Base-by-base conservation (phyloP, 345 rosid species). In the Reutealis trisperma region DNA sequence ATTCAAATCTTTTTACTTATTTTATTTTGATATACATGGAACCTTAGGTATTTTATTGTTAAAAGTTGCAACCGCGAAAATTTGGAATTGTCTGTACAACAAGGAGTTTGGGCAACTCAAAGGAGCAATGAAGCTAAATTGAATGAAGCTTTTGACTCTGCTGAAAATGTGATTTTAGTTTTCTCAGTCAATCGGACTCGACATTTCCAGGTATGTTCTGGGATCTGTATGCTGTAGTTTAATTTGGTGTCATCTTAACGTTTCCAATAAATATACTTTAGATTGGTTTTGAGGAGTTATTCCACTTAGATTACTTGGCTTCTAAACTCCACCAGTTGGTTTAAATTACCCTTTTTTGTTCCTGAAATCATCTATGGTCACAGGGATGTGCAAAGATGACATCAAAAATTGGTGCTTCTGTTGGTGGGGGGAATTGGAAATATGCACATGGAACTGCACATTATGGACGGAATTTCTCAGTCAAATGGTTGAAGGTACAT, bases 71-170 rank as follows among this genome's bases (percentile, higher is more conserved):
- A 96, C 75, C 91, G 90, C 41, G 99, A 96, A 87, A 96, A 96
- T 87, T 86, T 96, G 87, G 98, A 96, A 86, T 80, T 94, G 72
- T 94, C 98, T 78, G 99, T 92, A 64, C 99, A 94, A 84, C 99
- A 94, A 92, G 98, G 99, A 76, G 95, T 96, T 60, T 96, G 98
- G 99, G 98, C 99, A 74, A 96, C 99, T 69, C 98, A 96, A 86
- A 88, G 97, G 83, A 96, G 97, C 97, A 94, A 96, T 83, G 99
- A 93, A 86, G 86, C 98, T 58, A 96, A 96, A 91, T 82, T 96
- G 67, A 96, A 94, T 58, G 99, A 96, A 87, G 98, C 99, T 80
- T 92, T 94, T 75, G 99, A 96, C 82, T 81, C 90, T 70, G 89
- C 89, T 75, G 97, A 90, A 81, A 94, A 96, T 84, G 98, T 96